Evolutionary conservation across 2,329 filamentous ascomycete species (phyloP), one percentile per base, ranked within the genome.

Genomic region (Blastomyces parvus): DNA sequence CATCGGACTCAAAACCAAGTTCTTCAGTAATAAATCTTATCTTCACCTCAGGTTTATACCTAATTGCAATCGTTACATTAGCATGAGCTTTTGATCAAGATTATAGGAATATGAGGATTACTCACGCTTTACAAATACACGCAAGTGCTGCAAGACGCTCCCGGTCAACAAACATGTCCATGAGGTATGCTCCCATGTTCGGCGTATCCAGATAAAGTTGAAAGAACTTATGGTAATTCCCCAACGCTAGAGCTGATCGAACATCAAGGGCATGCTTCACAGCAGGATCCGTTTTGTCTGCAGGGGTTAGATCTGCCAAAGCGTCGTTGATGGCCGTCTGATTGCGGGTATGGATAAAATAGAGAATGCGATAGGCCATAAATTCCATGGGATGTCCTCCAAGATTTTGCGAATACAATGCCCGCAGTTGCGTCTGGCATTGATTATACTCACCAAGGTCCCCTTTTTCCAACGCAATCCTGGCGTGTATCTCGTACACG

Each of bases 361-460:
- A 99, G 75, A 99, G 84, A 79, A 99, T 97, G 85, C 94, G 93
- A 83, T 99, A 99, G 68, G 93, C 94, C 85, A 94, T 94, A 80
- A 99, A 99, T 79, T 99, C 94, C 80, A 90, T 87, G 74, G 90
- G 86, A 77, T 92, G 91, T 72, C 93, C 94, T 74, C 90, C 90
- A 75, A 96, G 81, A 69, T 90, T 89, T 80, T 90, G 85, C 76
- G 86, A 85, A 79, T 99, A 97, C 72, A 99, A 82, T 68, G 89
- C 91, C 77, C 91, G 90, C 74, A 99, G 83, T 81, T 99, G 94
- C 72, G 94, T 97, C 82, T 99, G 94, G 79, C 94, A 99, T 84
- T 99, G 94, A 82, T 99, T 99, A 94, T 99, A 99, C 94, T 99
- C 94, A 99, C 94, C 93, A 82, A 97, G 86, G 82, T 99, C 94